phyloP scores from a whole-genome alignment of 768 basidiomycete species.

The Sarcodon aspratus region DNA sequence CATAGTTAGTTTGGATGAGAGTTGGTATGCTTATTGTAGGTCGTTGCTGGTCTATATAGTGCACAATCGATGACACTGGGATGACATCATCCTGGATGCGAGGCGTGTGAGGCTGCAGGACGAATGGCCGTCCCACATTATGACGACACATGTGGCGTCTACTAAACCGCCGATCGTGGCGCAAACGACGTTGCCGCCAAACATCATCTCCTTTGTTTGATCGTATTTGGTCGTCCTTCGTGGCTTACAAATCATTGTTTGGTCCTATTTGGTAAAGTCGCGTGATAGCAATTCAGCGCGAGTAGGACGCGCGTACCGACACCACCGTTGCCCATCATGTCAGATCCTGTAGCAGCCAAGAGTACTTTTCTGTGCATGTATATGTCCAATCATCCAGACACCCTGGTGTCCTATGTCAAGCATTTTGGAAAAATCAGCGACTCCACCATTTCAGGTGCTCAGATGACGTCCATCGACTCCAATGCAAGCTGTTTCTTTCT shows the following conservation, averaged over 20 bases:
- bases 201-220: too few species aligned
- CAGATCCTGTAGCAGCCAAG: conserved; percentile 66
- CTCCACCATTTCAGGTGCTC: conserved; percentile 41
- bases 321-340: conserved; percentile 24
- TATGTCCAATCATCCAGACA: conserved; percentile 79
- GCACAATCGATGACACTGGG: background rate
- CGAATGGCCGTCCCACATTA: too few species aligned
- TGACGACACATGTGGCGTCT: too few species aligned
- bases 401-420: conserved; percentile 74
- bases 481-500: conserved; percentile 30
- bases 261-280: background rate
- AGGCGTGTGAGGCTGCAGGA: too few species aligned
- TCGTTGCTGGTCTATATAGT: background rate
- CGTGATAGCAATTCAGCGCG: background rate
- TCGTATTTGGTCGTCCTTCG: background rate
- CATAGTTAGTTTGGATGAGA: background rate
- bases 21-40: background rate
- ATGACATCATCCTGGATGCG: too few species aligned
- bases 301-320: background rate
- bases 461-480: conserved; percentile 59
- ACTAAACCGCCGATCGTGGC: too few species aligned
- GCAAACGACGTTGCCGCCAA: too few species aligned
- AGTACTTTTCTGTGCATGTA: conserved; percentile 73
- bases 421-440: conserved; percentile 57
- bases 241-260: too few species aligned